Conservation (phyloP, 225 moss, liverwort and hornwort genomes). For the Straminergon stramineum region DNA sequence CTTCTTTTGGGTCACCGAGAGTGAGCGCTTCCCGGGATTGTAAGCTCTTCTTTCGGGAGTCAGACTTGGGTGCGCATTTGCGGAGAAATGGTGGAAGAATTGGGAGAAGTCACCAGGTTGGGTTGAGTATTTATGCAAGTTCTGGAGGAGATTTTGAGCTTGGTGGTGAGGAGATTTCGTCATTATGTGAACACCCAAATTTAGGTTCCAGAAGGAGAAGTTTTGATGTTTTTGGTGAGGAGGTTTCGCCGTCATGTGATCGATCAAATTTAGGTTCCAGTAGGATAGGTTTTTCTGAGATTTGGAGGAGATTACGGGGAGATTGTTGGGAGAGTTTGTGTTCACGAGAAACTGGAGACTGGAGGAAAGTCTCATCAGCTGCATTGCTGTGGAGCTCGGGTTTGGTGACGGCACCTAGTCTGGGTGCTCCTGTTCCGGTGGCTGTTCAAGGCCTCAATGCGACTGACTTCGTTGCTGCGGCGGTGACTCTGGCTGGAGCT, state of each 20-base stretch:
- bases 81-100: background rate
- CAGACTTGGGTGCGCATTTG: background rate
- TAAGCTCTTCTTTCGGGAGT: background rate
- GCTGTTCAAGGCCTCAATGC: background rate
- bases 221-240: background rate
- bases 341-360: background rate
- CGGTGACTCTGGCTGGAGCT: constrained; percentile 42
- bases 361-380: background rate
- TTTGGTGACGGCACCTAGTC: constrained; percentile 14
- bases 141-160: background rate
- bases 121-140: background rate
- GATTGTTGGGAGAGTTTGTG: background rate
- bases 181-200: background rate
- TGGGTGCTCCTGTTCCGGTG: background rate
- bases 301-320: background rate
- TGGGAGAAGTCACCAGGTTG: background rate
- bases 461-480: constrained; percentile 44
- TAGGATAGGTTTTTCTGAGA: background rate
- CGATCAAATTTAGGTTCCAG: background rate
- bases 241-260: background rate
- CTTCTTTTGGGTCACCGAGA: background rate
- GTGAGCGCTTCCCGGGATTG: background rate
- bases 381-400: constrained; percentile 25
- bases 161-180: background rate
- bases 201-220: background rate